phyloP scores from a whole-genome alignment of 1,284 basidiomycete species.

The Microbotryum scabiosae region DNA sequence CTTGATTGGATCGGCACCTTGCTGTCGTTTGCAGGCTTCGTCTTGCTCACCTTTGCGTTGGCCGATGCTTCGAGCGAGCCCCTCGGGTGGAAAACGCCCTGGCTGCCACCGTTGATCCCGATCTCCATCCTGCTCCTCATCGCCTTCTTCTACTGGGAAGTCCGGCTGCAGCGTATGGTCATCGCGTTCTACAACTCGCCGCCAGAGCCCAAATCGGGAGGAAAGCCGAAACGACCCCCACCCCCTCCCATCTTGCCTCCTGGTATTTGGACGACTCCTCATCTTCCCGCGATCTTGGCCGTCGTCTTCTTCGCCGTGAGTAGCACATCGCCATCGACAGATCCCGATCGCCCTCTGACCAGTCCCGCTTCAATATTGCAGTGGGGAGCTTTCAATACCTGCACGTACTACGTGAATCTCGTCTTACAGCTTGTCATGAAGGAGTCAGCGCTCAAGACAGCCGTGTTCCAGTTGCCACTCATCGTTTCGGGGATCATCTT shows the following conservation, averaged over 20 bases:
- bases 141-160: conserved; percentile 60
- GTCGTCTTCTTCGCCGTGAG: conserved; percentile 54
- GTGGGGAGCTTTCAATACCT: conserved; percentile 53
- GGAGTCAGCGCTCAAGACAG: conserved; percentile 55
- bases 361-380: no score
- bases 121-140: conserved; percentile 53
- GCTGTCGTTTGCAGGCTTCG: conserved; percentile 62
- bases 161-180: conserved; percentile 44
- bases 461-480: conserved; percentile 69
- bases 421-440: conserved; percentile 20
- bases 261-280: conserved; percentile 55
- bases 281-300: conserved; percentile 54
- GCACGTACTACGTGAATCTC: conserved; percentile 28
- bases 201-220: not conserved
- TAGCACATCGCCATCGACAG: no score
- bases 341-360: no score
- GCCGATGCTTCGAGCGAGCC: conserved; percentile 40
- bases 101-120: conserved; percentile 51
- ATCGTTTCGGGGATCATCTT: conserved; percentile 28
- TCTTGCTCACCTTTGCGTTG: conserved; percentile 68
- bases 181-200: not conserved
- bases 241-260: conserved; percentile 59
- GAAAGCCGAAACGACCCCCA: conserved; percentile 33
- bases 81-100: conserved; percentile 5
- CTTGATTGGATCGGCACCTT: conserved; percentile 75